These are phyloP conservation scores for Backusella tuberculispora DNA, from an alignment of 192 early-diverging fungal genomes.

Conservation along the genomic window DNA sequence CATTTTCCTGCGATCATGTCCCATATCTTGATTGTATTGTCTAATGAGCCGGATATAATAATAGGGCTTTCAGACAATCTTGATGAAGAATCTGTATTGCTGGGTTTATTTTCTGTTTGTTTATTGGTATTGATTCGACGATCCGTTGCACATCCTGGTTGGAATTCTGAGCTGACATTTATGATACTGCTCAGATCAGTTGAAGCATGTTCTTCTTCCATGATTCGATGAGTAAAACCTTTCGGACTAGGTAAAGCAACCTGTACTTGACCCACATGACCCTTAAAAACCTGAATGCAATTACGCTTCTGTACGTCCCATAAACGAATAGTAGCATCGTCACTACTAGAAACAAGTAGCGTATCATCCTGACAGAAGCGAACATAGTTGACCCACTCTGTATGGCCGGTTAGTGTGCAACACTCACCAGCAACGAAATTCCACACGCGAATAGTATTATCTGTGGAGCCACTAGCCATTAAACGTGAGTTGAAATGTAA, in stretches of 20 bases:
- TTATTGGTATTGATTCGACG: slow-evolving; percentile 4
- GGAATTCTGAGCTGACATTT: slow-evolving; percentile 14
- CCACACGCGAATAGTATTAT: slow-evolving; percentile 87
- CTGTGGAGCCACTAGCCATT: slow-evolving; percentile 85
- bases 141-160: slow-evolving; percentile 34
- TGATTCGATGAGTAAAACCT: slow-evolving; percentile 41
- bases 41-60: slow-evolving; percentile 84
- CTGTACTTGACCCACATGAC: slow-evolving; percentile 81
- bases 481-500: slow-evolving; percentile 81
- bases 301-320: slow-evolving; percentile 82
- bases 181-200: neutral
- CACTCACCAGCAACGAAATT: slow-evolving; percentile 72
- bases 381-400: slow-evolving; percentile 92
- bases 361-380: slow-evolving; percentile 67
- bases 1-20: slow-evolving; percentile 78
- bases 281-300: slow-evolving; percentile 68
- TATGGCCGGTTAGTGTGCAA: slow-evolving; percentile 79
- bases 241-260: slow-evolving; percentile 36
- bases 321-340: slow-evolving; percentile 83
- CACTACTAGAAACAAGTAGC: slow-evolving; percentile 80
- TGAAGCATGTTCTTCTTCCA: slow-evolving; percentile 20
- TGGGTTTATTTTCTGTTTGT: neutral
- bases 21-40: slow-evolving; percentile 90
- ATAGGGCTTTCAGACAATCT: slow-evolving; percentile 52
- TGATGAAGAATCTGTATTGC: slow-evolving; percentile 30